A percentile compares a stretch with the other conserved stretches of the same genome.
phyloP scores from a whole-genome alignment of 305 asterid species.

The Solanum chacoense region DNA sequence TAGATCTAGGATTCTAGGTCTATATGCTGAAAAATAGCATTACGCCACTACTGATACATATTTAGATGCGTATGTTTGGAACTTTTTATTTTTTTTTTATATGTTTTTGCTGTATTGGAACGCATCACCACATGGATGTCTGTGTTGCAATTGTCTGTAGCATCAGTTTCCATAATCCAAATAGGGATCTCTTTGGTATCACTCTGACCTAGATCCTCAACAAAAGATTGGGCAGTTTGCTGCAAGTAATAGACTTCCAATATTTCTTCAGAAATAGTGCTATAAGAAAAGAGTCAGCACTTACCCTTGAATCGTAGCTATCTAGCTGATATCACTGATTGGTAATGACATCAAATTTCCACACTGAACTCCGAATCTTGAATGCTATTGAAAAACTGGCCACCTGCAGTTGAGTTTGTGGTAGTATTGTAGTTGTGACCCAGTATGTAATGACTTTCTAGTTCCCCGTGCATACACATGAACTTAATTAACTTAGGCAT shows the following conservation, averaged over 20 bases:
- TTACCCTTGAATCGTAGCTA: constrained; percentile 23
- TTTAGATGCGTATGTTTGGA: neutral
- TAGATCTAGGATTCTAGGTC: neutral
- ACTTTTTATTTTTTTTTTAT: neutral
- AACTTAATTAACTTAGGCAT: neutral
- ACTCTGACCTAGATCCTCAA: neutral
- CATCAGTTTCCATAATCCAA: neutral
- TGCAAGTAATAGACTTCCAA: neutral
- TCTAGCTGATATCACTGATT: constrained; percentile 59
- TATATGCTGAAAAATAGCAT: neutral
- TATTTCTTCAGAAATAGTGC: neutral
- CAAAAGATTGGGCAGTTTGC: neutral
- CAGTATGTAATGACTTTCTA: neutral
- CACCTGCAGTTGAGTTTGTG: constrained; percentile 7
- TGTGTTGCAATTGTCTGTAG: neutral
- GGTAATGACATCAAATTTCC: constrained; percentile 41
- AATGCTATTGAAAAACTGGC: constrained; percentile 26
- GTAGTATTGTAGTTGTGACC: neutral
- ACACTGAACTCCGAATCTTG: constrained; percentile 57
- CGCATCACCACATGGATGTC: neutral
- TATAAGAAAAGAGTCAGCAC: neutral
- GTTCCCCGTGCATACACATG: neutral
- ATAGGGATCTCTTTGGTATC: neutral
- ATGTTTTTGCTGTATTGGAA: neutral
- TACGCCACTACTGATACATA: neutral